A percentile compares a stretch with the other conserved stretches of the same genome.
Conservation (phyloP, 768 basidiomycete genomes). For the Boletus vermiculosoides region DNA sequence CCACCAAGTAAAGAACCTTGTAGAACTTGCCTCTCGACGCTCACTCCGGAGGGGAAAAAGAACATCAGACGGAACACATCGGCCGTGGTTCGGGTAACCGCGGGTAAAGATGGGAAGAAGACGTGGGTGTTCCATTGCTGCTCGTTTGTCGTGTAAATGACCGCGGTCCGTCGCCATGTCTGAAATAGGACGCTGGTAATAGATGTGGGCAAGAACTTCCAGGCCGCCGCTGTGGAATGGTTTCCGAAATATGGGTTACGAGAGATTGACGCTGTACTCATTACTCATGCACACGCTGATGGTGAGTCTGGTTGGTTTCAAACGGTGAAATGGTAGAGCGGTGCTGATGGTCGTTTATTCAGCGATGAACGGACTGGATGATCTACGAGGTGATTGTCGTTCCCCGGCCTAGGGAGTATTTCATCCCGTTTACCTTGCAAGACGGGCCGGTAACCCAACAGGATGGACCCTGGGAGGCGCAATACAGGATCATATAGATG, state of each 20-base stretch:
- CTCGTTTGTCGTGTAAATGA: neutral
- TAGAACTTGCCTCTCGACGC: conserved; percentile 64
- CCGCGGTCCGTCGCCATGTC: neutral
- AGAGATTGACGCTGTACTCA: conserved; percentile 68
- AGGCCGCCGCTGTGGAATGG: conserved; percentile 51
- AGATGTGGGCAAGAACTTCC: conserved; percentile 86
- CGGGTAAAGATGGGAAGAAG: conserved; percentile 37
- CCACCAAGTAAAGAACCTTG: conserved; percentile 53
- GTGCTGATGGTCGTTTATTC: conserved; percentile 6
- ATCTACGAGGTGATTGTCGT: conserved; percentile 63
- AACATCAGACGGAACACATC: conserved; percentile 86
- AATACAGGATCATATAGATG: conserved; percentile 71
- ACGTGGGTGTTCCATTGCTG: conserved; percentile 44
- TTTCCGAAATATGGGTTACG: conserved; percentile 75
- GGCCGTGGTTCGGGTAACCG: conserved; percentile 52
- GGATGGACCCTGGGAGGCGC: conserved; percentile 70
- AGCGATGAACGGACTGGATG: conserved; percentile 91
- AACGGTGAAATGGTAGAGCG: neutral
- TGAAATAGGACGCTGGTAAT: conserved; percentile 69
- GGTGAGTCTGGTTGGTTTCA: conserved; percentile 36
- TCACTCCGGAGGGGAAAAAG: conserved; percentile 70
- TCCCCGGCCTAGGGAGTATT: neutral
- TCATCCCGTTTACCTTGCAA: conserved; percentile 4
- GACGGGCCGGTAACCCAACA: conserved; percentile 26
- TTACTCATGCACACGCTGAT: conserved; percentile 89